Evolutionary conservation across 2,329 filamentous ascomycete genomes (phyloP), one percentile per base, ranked within the genome.

Genomic region (Diaporthe velutina): DNA sequence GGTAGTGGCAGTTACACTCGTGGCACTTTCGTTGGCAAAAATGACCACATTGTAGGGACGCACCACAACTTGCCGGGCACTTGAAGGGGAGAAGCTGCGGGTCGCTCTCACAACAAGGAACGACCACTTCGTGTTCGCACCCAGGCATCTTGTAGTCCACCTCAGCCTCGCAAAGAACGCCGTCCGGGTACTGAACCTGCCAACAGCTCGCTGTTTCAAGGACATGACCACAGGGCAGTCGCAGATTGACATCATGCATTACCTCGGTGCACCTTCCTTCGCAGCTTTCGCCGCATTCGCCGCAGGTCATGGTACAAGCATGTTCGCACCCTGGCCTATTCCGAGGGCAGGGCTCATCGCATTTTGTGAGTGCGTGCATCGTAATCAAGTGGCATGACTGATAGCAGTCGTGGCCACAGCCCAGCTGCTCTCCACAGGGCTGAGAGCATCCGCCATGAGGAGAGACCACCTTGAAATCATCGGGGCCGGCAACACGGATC

Each of bases 41-140:
- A 78, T 94, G 92, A 0, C 93, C 91, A 78, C 93, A 95, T 0
- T 80, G 40, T 0, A 91, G 83, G 0, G 79, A 55, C 0, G 77
- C 76, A 0, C 80, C 83, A 77, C 93, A 95, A 1, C 76, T 67
- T 1, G 80, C 82, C 0, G 67, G 73, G 78, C 93, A 95, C 2
- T 54, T 75, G 79, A 88, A 93, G 0, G 64, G 38, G 0, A 79
- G 40, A 0, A 76, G 58, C 0, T 78, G 75, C 10, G 92, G 85
- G 68, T 92, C 84, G 13, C 15, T 45, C 4, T 81, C 61, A 30
- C 82, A 78, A 78, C 93, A 95, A 7, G 80, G 77, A 1, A 91
- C 83, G 0, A 71, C 78, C 0, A 92, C 82, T 0, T 71, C 78
- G 79, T 95, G 92, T 0, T 81, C 79, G 79, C 93, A 95, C 0